A percentile compares a stretch with the other conserved stretches of the same genome.
Evolutionary conservation across 345 rosid genomes (phyloP).

Genomic region (Alliaria petiolata): DNA sequence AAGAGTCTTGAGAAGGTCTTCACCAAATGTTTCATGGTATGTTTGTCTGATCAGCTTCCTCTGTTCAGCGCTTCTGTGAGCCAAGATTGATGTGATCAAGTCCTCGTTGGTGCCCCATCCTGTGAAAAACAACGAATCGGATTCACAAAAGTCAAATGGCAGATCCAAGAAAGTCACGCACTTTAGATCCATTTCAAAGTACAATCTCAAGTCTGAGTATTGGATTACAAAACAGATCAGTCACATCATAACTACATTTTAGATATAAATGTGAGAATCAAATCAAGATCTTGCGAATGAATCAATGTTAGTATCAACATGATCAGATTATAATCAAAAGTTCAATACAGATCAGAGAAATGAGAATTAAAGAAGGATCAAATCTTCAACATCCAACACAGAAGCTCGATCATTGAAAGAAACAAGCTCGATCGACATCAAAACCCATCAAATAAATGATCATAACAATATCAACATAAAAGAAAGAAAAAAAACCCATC

Average conservation of each 20-base stretch:
- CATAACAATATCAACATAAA: neutral
- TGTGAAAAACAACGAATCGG: conserved; percentile 6
- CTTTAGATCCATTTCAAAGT: no score
- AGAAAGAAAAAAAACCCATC: no score
- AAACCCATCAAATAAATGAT: neutral
- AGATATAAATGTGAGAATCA: neutral
- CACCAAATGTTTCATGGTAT: conserved; percentile 56
- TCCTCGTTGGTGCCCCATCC: conserved; percentile 91
- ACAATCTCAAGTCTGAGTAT: neutral
- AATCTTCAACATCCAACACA: conserved; percentile 5
- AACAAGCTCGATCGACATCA: conserved; percentile 16
- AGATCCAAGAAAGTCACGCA: neutral
- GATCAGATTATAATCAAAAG: neutral
- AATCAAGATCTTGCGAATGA: neutral
- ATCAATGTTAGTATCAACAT: neutral
- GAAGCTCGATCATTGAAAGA: neutral
- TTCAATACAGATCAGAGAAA: neutral
- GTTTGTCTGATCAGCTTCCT: conserved; percentile 51
- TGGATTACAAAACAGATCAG: neutral
- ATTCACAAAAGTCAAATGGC: neutral
- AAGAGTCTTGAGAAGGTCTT: conserved; percentile 66
- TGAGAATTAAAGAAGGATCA: neutral
- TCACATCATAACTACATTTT: neutral
- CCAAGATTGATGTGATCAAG: conserved; percentile 68
- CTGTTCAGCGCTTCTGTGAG: conserved; percentile 61